Evolutionary conservation across 2,329 filamentous ascomycete genomes (phyloP).

Genomic region (Trichoderma pleuroti): DNA sequence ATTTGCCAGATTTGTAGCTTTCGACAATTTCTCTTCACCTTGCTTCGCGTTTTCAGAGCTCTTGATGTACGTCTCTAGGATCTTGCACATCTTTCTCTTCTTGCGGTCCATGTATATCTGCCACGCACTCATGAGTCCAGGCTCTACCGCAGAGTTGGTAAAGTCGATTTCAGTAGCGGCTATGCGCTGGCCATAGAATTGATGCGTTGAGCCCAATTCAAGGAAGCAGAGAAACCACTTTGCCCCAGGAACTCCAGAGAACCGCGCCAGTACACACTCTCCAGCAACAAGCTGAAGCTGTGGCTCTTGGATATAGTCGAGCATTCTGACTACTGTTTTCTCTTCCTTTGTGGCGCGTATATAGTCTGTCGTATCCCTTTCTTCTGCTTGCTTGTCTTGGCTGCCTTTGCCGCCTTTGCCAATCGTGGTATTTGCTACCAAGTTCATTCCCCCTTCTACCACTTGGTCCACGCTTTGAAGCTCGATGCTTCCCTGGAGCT

Average conservation of each 20-base stretch:
- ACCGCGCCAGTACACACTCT: conserved; percentile 15
- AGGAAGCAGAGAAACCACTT: conserved; percentile 17
- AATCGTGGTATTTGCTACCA: not conserved
- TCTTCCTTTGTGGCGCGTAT: conserved; percentile 1
- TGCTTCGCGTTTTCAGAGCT: not conserved
- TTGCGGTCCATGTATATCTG: conserved; percentile 16
- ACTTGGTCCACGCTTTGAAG: not conserved
- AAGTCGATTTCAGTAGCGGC: conserved; percentile 12
- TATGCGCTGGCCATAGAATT: conserved; percentile 12
- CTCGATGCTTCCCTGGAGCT: not conserved
- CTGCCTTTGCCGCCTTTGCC: not conserved
- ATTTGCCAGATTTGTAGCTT: not conserved
- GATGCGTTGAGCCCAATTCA: conserved; percentile 12
- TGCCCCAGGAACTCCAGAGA: not conserved
- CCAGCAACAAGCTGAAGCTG: conserved; percentile 7
- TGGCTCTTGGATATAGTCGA: conserved; percentile 7
- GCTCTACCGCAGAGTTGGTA: not conserved
- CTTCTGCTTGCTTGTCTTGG: not conserved
- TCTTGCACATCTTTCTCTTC: conserved; percentile 13
- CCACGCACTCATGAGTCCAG: conserved; percentile 12
- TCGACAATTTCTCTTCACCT: not conserved
- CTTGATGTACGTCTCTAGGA: not conserved
- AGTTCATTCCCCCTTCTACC: not conserved
- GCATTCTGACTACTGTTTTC: not conserved
- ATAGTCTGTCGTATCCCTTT: not conserved